Percentiles rank a stretch among this genome's conserved stretches.
phyloP scores from a whole-genome alignment of 2,329 filamentous ascomycete species.

The Pseudogymnoascus sp. region DNA sequence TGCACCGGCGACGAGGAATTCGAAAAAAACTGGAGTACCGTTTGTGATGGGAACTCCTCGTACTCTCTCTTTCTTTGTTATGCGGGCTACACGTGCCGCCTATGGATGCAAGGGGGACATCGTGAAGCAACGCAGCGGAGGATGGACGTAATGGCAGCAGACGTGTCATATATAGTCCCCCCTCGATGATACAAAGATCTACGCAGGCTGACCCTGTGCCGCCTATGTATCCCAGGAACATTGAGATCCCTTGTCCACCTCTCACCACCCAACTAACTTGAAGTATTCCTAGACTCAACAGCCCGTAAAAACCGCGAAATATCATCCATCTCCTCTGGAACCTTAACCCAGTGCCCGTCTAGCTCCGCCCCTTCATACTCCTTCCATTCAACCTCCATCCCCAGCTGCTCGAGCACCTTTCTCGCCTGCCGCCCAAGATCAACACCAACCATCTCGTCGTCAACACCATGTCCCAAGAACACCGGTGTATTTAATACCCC shows the following conservation, averaged over 20 bases:
- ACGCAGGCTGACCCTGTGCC: neutral
- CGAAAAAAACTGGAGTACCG: neutral
- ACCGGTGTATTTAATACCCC: slow-evolving; percentile 28
- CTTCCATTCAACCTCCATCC: slow-evolving; percentile 32
- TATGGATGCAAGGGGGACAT: neutral
- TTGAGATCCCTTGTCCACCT: neutral
- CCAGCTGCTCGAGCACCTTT: slow-evolving; percentile 28
- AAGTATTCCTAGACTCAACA: neutral
- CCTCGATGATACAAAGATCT: too few species aligned
- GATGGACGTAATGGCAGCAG: neutral
- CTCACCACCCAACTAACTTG: neutral
- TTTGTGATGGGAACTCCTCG: neutral
- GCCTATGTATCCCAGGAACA: neutral
- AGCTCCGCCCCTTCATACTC: slow-evolving; percentile 26
- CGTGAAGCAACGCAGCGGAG: too few species aligned
- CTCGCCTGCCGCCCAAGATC: slow-evolving; percentile 29
- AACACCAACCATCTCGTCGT: slow-evolving; percentile 35
- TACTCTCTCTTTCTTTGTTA: neutral
- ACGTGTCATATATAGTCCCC: neutral
- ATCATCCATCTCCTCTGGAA: slow-evolving; percentile 41
- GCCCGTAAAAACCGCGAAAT: slow-evolving; percentile 29
- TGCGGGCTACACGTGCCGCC: neutral
- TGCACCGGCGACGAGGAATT: neutral
- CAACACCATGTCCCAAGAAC: slow-evolving; percentile 38
- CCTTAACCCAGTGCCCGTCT: slow-evolving; percentile 40